Base-by-base conservation (phyloP, 371 early-diverging fungal genomes). In the Mucor racemosus region DNA sequence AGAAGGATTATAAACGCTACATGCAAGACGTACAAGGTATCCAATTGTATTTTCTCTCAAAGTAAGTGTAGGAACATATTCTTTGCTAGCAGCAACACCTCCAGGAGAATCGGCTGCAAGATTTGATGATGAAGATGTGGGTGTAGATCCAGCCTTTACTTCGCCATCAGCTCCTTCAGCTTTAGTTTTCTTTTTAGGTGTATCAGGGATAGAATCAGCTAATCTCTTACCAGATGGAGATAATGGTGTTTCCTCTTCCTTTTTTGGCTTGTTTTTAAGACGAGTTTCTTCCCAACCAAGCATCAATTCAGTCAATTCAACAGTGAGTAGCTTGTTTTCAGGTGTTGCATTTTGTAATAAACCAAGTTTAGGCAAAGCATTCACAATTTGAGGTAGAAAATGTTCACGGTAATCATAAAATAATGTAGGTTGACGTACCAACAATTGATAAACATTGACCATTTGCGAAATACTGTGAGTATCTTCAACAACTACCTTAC, bases 371-470 rank as follows among this genome's bases (percentile, higher is more conserved):
- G 94, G 83, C 55, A 99, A 71, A 2, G 94, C 89, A 6, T 90
- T 88, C 13, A 96, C 90, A 50, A 98, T 92, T 44, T 94, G 93
- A 8, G 94, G 91, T 36, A 96, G 81, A 71, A 99, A 97, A 66
- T 95, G 92, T 60, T 92, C 90, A 3, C 96, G 88, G 64, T 87
- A 89, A 17, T 92, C 90, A 75, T 92, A 98, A 76, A 97, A 98
- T 35, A 95, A 74, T 39, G 93, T 92, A 0, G 94, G 85, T 54
- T 97, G 95, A 2, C 94, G 90, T 0, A 95, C 90, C 31, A 99
- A 80, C 3, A 96, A 71, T 72, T 95, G 96, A 69, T 93, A 98
- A 1, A 98, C 90, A 58, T 92, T 90, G 40, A 95, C 86, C 62
- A 97, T 83, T 71, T 96, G 95, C 0, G 95, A 84, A 26, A 94